Base-by-base conservation (phyloP, 2,329 filamentous ascomycete species). In the Pseudopithomyces maydicus region DNA sequence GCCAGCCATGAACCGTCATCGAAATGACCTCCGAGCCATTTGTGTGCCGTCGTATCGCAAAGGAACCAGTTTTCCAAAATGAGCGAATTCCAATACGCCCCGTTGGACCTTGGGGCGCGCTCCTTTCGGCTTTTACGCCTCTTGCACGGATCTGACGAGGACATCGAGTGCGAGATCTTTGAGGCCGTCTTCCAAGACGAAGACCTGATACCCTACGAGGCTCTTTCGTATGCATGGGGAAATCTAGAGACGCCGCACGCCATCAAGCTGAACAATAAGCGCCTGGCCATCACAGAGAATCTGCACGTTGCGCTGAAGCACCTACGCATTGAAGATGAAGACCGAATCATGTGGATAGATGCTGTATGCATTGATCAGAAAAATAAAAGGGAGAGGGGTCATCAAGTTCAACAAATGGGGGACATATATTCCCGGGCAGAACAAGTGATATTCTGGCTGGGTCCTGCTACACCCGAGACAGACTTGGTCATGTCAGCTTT, bases 291-390 rank as follows among this genome's bases (percentile, higher is more conserved):
- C 10, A 66, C 59, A 2, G 15, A 55, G 17, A 67, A 66, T n/a
- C 41, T 69, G 10, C 54, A 42, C 38, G 17, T 38, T 1, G 65
- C 65, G 14, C 46, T 66, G 2, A 11, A 49, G 14, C 26, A 61
- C 46, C 42, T 69, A 11, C 63, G 63, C 14, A 22, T 35, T 6
- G 2, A 19, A 14, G 32, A 61, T 3, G 17, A 46, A 17, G 58
- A 64, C 49, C 46, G 63, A 2, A 39, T 61, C 2, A 45, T 72
- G 6, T 73, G 71, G 69, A 58, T 71, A 29, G 69, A 74, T 48
- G 64, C 66, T 7, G 58, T 70, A 6, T 69, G 69, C 17, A 57
- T 62, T 23, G 48, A 62, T 22, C 64, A 68, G 48, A 38, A 43
- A 14, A 42, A 59, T 26, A 11, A 19, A 14, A 15, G 12, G 12